Conservation (phyloP, 176 grass and related monocot genomes). For the Themeda triandra region DNA sequence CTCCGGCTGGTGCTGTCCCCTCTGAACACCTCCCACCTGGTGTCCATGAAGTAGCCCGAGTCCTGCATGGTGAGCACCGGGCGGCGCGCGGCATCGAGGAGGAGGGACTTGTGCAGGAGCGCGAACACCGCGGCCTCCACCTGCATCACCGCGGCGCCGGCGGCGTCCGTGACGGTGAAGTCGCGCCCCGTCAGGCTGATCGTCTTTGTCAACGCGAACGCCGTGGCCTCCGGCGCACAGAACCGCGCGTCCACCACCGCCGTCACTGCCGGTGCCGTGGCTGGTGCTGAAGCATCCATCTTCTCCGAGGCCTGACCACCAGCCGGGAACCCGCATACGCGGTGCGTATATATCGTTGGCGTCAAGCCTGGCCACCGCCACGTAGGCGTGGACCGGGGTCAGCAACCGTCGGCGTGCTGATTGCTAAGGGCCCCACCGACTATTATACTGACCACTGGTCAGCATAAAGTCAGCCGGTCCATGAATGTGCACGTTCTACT, state of each 20-base stretch:
- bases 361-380: background rate
- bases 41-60: background rate
- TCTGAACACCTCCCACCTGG: slow-evolving; percentile 43
- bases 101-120: slow-evolving; percentile 29
- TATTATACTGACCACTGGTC: no score
- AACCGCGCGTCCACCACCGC: slow-evolving; percentile 40
- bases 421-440: no score
- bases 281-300: background rate
- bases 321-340: no score
- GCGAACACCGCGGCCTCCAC: slow-evolving; percentile 42
- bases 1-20: slow-evolving; percentile 42
- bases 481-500: no score
- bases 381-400: background rate
- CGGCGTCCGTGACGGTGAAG: slow-evolving; percentile 47
- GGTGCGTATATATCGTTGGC: background rate
- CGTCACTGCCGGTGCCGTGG: background rate
- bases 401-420: background rate
- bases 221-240: slow-evolving; percentile 36
- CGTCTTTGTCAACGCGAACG: slow-evolving; percentile 48
- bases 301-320: background rate
- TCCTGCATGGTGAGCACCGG: slow-evolving; percentile 45
- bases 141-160: slow-evolving; percentile 37
- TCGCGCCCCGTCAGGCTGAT: slow-evolving; percentile 31
- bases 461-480: no score
- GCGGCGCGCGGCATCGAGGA: slow-evolving; percentile 37